These are phyloP conservation scores for Termitomyces sp. DNA, from an alignment of 768 basidiomycete species.

Conservation along the genomic window DNA sequence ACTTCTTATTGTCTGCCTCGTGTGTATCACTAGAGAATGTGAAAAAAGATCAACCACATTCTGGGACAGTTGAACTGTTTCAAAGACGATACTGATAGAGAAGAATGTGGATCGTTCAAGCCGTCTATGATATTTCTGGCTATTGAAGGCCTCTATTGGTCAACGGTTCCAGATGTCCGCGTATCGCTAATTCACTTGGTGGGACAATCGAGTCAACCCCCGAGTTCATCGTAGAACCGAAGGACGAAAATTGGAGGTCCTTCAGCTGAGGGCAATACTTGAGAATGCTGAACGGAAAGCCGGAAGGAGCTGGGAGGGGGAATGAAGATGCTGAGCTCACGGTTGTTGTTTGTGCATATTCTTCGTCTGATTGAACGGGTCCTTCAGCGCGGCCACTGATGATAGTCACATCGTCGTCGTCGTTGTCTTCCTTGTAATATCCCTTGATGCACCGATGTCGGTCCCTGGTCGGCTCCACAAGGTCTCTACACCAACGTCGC, in stretches of 20 bases:
- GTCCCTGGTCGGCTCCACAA: not conserved
- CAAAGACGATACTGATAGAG: not conserved
- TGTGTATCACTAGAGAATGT: too few relatives aligned
- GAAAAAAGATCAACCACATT: too few relatives aligned
- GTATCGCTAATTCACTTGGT: not conserved
- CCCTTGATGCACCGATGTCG: not conserved
- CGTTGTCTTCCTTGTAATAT: not conserved
- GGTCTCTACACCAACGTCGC: not conserved
- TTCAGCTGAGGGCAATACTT: too few relatives aligned
- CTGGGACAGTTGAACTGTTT: not conserved
- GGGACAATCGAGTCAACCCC: not conserved
- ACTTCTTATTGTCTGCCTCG: too few relatives aligned
- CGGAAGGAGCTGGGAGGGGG: not conserved
- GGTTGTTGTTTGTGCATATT: not conserved
- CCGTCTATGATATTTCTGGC: not conserved
- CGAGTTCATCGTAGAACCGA: not conserved
- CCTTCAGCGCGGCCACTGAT: not conserved
- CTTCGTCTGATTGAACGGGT: not conserved
- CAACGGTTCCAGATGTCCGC: constrained; percentile 1
- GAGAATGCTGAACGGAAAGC: constrained; percentile 1
- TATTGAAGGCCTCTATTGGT: not conserved
- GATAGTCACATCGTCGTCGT: not conserved
- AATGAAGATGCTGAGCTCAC: not conserved
- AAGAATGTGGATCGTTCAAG: not conserved
- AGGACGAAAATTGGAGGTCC: not conserved